A percentile compares a stretch with the other conserved stretches of the same genome.
Evolutionary conservation across 1,284 basidiomycete genomes (phyloP).

Genomic region (Tylopilus orsonianus): DNA sequence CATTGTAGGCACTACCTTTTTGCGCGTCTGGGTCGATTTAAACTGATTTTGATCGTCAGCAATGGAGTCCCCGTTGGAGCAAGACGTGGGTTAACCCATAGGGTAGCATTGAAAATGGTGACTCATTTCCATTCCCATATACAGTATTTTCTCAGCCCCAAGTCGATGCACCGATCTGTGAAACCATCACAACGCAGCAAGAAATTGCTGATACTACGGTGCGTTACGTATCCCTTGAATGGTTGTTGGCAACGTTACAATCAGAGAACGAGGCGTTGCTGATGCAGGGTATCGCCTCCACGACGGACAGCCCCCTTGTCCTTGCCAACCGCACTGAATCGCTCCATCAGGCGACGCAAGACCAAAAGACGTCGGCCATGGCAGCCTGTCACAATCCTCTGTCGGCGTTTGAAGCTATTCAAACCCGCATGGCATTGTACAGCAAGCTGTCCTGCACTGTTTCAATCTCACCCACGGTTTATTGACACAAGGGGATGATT

Average conservation of each 20-base stretch:
- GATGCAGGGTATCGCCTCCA: not conserved
- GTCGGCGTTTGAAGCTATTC: conserved; percentile 4
- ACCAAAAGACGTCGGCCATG: not conserved
- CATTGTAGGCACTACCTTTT: not conserved
- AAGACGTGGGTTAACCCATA: conserved; percentile 1
- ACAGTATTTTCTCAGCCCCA: conserved; percentile 2
- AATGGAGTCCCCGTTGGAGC: not conserved
- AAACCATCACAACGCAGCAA: conserved; percentile 8
- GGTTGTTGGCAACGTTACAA: not conserved
- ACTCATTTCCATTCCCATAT: no score
- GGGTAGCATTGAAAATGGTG: not conserved
- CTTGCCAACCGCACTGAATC: conserved; percentile 11
- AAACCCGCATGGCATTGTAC: no score
- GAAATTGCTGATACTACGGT: conserved; percentile 8
- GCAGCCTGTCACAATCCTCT: not conserved
- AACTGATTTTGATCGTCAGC: not conserved
- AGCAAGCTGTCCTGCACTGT: no score
- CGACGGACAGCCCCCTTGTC: conserved; percentile 15
- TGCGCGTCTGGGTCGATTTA: not conserved
- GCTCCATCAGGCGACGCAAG: conserved; percentile 5
- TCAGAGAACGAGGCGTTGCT: conserved; percentile 5
- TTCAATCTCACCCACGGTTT: no score
- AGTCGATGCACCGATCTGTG: conserved; percentile 2
- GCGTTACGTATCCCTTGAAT: conserved; percentile 3
- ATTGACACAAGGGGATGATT: no score